Evolutionary conservation across 1,139 yeast species (phyloP).

Genomic region (Arxiozyma slooffiae): DNA sequence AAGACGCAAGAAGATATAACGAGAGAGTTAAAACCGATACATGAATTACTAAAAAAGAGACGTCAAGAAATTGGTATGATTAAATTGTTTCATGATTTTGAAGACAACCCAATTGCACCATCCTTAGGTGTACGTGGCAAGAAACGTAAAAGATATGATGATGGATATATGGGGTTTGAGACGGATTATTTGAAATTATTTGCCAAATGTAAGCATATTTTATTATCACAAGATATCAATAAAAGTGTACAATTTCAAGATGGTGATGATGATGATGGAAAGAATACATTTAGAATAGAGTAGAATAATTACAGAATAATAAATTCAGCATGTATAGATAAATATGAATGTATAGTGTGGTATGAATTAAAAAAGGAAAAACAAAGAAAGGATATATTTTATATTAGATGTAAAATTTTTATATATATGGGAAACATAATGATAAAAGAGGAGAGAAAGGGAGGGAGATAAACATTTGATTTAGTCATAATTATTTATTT

Average conservation of each 20-base stretch:
- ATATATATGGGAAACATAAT: too few species aligned
- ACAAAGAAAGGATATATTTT: too few species aligned
- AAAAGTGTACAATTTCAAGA: neutral
- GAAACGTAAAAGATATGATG: constrained; percentile 28
- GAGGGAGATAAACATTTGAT: too few species aligned
- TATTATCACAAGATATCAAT: neutral
- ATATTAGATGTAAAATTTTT: too few species aligned
- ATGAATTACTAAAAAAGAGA: constrained; percentile 15
- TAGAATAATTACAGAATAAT: constrained; percentile 31
- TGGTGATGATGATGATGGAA: too few species aligned
- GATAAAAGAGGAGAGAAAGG: too few species aligned
- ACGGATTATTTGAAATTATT: constrained; percentile 25
- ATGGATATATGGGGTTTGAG: constrained; percentile 28
- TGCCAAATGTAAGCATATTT: neutral
- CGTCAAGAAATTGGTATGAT: constrained; percentile 27
- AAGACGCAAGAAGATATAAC: constrained; percentile 13
- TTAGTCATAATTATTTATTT: neutral
- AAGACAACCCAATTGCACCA: constrained; percentile 30
- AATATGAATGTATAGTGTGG: too few species aligned
- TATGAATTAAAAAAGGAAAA: too few species aligned
- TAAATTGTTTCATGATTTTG: constrained; percentile 27
- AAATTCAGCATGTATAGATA: neutral
- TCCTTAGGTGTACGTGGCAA: constrained; percentile 31
- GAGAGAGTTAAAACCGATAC: constrained; percentile 16
- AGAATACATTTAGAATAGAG: neutral